phyloP scores from a whole-genome alignment of 2,329 filamentous ascomycete species.

The Fusarium albosuccineum region DNA sequence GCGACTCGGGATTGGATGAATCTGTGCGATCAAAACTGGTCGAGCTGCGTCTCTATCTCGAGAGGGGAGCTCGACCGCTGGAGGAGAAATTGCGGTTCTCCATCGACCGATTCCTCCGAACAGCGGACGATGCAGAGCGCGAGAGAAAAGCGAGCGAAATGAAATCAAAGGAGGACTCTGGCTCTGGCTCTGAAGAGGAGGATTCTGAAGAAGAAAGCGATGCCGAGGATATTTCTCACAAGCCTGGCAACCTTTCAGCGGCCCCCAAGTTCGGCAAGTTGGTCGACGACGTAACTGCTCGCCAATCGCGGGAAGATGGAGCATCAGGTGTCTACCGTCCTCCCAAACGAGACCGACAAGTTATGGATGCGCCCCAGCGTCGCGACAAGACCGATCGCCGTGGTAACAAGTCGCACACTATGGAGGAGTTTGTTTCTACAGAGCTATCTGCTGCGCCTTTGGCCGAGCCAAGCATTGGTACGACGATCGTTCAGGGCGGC shows the following conservation, averaged over 20 bases:
- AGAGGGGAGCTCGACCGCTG: slow-evolving; percentile 90
- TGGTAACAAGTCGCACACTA: slow-evolving; percentile 80
- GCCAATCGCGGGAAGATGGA: slow-evolving; percentile 48
- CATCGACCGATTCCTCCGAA: slow-evolving; percentile 92
- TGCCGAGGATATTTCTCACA: slow-evolving; percentile 46
- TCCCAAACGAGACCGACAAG: slow-evolving; percentile 86
- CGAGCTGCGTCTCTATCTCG: slow-evolving; percentile 90
- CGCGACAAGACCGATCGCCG: slow-evolving; percentile 70
- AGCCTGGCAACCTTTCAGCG: slow-evolving; percentile 46
- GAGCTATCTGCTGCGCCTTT: slow-evolving; percentile 87
- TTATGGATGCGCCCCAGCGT: slow-evolving; percentile 80
- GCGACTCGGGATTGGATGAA: slow-evolving; percentile 65
- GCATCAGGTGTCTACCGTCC: slow-evolving; percentile 85
- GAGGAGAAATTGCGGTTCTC: slow-evolving; percentile 95
- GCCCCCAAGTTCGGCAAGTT: slow-evolving; percentile 51
- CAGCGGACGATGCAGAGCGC: slow-evolving; percentile 79
- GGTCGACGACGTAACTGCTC: slow-evolving; percentile 51
- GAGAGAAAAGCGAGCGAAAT: slow-evolving; percentile 53
- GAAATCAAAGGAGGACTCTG: slow-evolving; percentile 45
- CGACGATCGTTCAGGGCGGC: slow-evolving; percentile 84
- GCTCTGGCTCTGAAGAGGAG: slow-evolving; percentile 49
- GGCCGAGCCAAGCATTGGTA: slow-evolving; percentile 91
- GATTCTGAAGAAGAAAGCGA: slow-evolving; percentile 55
- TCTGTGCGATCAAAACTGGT: slow-evolving; percentile 88
- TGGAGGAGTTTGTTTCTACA: slow-evolving; percentile 91